phyloP scores from a whole-genome alignment of 148 eudicot genomes.

The Nepenthes mirabilis region DNA sequence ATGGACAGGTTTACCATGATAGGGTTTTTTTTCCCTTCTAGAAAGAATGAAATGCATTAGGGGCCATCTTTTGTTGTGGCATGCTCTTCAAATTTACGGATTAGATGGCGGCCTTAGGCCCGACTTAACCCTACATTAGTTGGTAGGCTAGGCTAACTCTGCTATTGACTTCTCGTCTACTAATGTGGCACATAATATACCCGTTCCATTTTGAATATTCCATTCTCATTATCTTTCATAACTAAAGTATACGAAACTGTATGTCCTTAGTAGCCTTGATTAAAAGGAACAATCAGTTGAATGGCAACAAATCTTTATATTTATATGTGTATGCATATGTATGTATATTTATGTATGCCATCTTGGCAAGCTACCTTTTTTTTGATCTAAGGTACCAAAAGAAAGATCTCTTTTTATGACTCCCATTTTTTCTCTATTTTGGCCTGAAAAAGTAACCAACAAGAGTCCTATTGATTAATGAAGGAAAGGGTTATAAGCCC shows the following conservation, averaged over 20 bases:
- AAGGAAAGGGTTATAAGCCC: slow-evolving; percentile 12
- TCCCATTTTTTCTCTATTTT: slow-evolving; percentile 7
- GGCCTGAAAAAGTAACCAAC: slow-evolving; percentile 8
- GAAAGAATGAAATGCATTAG: slow-evolving; percentile 3
- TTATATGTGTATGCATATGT: neutral
- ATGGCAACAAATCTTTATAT: neutral
- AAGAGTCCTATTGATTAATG: slow-evolving; percentile 7
- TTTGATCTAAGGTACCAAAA: slow-evolving; percentile 10
- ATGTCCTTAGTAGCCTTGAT: too few species aligned
- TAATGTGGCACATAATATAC: neutral
- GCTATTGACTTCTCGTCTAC: neutral
- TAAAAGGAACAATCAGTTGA: neutral
- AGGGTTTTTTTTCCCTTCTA: slow-evolving; percentile 8
- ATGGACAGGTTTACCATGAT: slow-evolving; percentile 15
- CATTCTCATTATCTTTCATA: too few species aligned
- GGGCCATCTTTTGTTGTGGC: neutral
- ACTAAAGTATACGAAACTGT: too few species aligned
- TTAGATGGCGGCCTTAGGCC: slow-evolving; percentile 1
- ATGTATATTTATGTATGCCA: neutral
- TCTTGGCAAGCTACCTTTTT: neutral
- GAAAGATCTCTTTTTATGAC: slow-evolving; percentile 16
- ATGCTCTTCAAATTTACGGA: slow-evolving; percentile 1
- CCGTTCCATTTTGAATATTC: neutral
- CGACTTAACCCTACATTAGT: neutral
- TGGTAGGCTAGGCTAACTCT: neutral